These are phyloP conservation scores for Bullera alba DNA, from an alignment of 768 basidiomycete genomes.

Conservation along the genomic window DNA sequence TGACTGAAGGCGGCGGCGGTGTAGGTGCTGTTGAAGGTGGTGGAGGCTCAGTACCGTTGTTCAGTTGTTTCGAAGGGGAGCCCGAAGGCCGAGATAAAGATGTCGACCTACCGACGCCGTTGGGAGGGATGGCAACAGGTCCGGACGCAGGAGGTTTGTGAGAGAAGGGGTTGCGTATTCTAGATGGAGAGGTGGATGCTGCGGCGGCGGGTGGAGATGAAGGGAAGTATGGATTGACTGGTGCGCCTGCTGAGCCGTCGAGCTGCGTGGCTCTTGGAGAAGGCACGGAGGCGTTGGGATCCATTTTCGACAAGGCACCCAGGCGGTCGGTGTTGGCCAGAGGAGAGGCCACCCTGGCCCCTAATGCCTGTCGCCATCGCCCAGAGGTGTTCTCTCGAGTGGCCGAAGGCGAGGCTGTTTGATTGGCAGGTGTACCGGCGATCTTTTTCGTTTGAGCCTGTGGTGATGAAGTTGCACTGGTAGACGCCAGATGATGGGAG, in stretches of 20 bases:
- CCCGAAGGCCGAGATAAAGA: too few species aligned
- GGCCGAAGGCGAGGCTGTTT: background rate
- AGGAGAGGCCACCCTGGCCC: conserved; percentile 23
- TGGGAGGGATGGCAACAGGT: conserved; percentile 6
- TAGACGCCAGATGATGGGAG: conserved; percentile 19
- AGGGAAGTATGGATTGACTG: conserved; percentile 39
- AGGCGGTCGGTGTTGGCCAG: conserved; percentile 14
- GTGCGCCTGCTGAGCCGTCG: background rate
- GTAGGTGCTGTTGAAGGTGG: conserved; percentile 21
- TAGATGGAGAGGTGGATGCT: too few species aligned
- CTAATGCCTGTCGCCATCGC: conserved; percentile 30
- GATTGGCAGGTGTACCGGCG: background rate
- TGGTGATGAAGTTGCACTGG: too few species aligned
- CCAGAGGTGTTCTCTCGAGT: conserved; percentile 1
- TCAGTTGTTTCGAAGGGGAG: background rate
- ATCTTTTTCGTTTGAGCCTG: too few species aligned
- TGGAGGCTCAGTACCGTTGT: conserved; percentile 8
- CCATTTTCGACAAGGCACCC: conserved; percentile 9
- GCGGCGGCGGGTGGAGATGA: conserved; percentile 10
- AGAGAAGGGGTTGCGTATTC: too few species aligned
- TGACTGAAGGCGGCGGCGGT: conserved; percentile 4
- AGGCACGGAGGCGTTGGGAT: conserved; percentile 5
- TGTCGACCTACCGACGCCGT: too few species aligned
- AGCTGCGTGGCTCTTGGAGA: background rate
- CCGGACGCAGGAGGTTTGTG: background rate